A percentile compares a stretch with the other conserved stretches of the same genome.
Evolutionary conservation across 805 yeast species (phyloP).

Genomic region (Suhomyces pyralidae): DNA sequence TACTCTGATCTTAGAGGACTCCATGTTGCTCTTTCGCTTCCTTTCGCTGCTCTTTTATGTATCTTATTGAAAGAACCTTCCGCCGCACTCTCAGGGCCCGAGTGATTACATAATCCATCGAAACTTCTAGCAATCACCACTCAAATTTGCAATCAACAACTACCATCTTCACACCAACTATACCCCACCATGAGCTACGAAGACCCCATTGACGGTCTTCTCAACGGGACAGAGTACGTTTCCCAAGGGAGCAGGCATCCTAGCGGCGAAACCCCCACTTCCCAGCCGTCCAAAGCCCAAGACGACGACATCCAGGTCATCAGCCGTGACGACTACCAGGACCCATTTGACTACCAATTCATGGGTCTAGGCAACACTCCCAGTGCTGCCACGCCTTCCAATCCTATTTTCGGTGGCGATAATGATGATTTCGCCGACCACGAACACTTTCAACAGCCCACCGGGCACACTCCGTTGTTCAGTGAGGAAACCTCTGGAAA

Average conservation of each 20-base stretch:
- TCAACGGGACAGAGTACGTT: neutral
- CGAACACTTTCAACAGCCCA: slow-evolving; percentile 4
- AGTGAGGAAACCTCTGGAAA: too few relatives aligned
- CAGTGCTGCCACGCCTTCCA: neutral
- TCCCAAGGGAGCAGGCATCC: slow-evolving; percentile 2
- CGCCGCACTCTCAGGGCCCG: too few relatives aligned
- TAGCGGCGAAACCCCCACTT: neutral
- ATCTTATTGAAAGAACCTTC: too few relatives aligned
- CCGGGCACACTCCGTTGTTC: slow-evolving; percentile 1
- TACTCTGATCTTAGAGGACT: too few relatives aligned
- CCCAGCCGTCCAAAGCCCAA: neutral
- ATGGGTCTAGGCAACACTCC: neutral
- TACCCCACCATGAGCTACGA: neutral
- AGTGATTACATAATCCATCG: neutral
- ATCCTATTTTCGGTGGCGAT: neutral
- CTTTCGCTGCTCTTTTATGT: too few relatives aligned
- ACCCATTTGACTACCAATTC: slow-evolving; percentile 5
- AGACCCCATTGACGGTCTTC: neutral
- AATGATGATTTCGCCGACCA: slow-evolving; percentile 1
- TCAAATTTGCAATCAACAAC: neutral
- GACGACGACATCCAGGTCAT: slow-evolving; percentile 23
- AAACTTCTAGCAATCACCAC: neutral
- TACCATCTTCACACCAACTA: neutral
- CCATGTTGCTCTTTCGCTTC: too few relatives aligned
- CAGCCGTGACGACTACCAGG: slow-evolving; percentile 13